These are phyloP conservation scores for Mortierella sp. DNA, from an alignment of 371 early-diverging fungal genomes.

Conservation along the genomic window DNA sequence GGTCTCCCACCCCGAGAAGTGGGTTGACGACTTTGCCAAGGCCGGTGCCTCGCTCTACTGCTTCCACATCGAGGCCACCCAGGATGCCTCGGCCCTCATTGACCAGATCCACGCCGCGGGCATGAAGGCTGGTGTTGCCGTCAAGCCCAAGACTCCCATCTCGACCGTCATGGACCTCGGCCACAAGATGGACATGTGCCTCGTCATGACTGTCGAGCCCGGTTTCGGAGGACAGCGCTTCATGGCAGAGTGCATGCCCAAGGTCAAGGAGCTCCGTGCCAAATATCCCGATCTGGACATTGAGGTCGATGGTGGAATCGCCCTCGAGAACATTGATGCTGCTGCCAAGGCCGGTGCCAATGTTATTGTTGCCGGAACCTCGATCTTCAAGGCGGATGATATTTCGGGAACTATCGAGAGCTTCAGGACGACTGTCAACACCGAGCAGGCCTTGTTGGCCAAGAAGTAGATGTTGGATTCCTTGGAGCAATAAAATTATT, in stretches of 20 bases:
- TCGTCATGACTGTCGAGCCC: constrained; percentile 99
- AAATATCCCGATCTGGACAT: constrained; percentile 92
- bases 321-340: constrained; percentile 85
- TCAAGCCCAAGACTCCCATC: constrained; percentile 94
- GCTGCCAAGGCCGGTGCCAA: constrained; percentile 97
- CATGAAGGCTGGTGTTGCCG: constrained; percentile 95
- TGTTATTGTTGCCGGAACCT: constrained; percentile 98
- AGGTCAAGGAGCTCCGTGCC: constrained; percentile 82
- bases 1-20: constrained; percentile 95
- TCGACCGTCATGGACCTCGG: constrained; percentile 79
- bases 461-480: constrained; percentile 22
- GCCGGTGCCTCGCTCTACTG: constrained; percentile 94
- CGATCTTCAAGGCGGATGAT: constrained; percentile 88
- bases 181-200: constrained; percentile 87
- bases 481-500: not conserved
- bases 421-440: constrained; percentile 76
- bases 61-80: constrained; percentile 95
- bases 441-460: constrained; percentile 60
- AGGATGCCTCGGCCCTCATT: constrained; percentile 82
- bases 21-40: constrained; percentile 95
- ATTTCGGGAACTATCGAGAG: constrained; percentile 81
- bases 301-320: constrained; percentile 98
- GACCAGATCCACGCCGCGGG: constrained; percentile 83
- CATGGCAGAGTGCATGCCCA: constrained; percentile 89
- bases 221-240: constrained; percentile 98